Conservation (phyloP, 106 monocot species). For the Alisma plantagoaquatica region DNA sequence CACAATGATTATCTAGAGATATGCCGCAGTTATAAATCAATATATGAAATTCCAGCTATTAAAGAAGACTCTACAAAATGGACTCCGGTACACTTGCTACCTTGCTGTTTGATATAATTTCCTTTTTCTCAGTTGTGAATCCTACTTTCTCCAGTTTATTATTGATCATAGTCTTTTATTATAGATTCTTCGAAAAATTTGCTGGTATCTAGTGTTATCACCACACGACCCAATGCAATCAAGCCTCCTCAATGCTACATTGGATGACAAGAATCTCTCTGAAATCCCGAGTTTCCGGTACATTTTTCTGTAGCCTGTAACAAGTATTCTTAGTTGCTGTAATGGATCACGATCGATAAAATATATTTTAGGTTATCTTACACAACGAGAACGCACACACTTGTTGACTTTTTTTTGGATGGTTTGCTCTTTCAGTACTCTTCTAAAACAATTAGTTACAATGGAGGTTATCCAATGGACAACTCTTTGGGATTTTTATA, state of each 20-base stretch:
- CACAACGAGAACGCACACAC: no score
- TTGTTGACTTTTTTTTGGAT: no score
- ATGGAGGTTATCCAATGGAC: conserved; percentile 99
- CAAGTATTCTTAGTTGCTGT: no score
- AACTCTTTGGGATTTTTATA: conserved; percentile 71
- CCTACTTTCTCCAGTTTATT: no score
- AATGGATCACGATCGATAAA: no score
- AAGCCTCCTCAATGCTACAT: conserved; percentile 87
- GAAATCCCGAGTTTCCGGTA: conserved; percentile 92
- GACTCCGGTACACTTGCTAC: conserved; percentile 51
- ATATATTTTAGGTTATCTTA: no score
- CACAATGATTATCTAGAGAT: conserved; percentile 94
- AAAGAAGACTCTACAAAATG: conserved; percentile 80
- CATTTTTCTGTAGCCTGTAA: background rate
- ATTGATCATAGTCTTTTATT: no score
- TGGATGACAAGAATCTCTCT: conserved; percentile 91
- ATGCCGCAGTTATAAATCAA: conserved; percentile 87
- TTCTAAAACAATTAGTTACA: conserved; percentile 89
- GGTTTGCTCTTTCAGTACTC: conserved; percentile 45
- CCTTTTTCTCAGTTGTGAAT: background rate
- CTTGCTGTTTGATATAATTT: background rate
- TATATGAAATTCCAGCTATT: conserved; percentile 91
- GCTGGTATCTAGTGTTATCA: conserved; percentile 89
- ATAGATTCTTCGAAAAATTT: conserved; percentile 93
- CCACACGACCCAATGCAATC: conserved; percentile 99